phyloP scores from a whole-genome alignment of 352 stramenopile genomes.

The Phytophthora megakarya region DNA sequence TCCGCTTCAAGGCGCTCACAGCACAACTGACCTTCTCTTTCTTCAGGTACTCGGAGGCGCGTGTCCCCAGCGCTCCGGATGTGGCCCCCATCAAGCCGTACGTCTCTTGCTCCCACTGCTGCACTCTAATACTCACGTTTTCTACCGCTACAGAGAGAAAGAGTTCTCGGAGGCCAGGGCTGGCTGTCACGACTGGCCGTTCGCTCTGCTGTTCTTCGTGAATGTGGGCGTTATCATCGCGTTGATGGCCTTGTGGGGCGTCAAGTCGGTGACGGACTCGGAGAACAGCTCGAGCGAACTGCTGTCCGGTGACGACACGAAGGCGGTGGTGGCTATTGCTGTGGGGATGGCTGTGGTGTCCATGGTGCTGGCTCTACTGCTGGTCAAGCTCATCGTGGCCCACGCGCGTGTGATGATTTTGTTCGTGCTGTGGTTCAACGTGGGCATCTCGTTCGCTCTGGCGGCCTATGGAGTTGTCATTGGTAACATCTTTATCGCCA shows the following conservation, averaged over 20 bases:
- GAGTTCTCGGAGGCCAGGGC: constrained; percentile 26
- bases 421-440: constrained; percentile 89
- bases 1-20: neutral
- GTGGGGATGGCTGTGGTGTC: constrained; percentile 62
- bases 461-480: constrained; percentile 74
- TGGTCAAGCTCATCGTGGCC: constrained; percentile 84
- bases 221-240: constrained; percentile 81
- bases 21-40: constrained; percentile 7
- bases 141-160: constrained; percentile 34
- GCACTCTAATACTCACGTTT: neutral
- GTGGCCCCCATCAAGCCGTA: constrained; percentile 78
- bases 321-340: constrained; percentile 57
- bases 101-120: neutral
- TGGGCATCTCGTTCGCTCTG: constrained; percentile 67
- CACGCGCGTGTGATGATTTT: constrained; percentile 84
- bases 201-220: constrained; percentile 75
- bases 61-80: constrained; percentile 44
- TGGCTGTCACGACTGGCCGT: constrained; percentile 79
- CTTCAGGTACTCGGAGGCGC: constrained; percentile 40
- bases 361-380: constrained; percentile 58
- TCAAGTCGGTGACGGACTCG: constrained; percentile 59
- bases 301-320: constrained; percentile 64
- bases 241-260: constrained; percentile 67
- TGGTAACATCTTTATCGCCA: constrained; percentile 67
- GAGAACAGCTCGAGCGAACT: constrained; percentile 45